Base-by-base conservation (phyloP, 164 flowering plant species). In the Chimonanthus salicifolius region DNA sequence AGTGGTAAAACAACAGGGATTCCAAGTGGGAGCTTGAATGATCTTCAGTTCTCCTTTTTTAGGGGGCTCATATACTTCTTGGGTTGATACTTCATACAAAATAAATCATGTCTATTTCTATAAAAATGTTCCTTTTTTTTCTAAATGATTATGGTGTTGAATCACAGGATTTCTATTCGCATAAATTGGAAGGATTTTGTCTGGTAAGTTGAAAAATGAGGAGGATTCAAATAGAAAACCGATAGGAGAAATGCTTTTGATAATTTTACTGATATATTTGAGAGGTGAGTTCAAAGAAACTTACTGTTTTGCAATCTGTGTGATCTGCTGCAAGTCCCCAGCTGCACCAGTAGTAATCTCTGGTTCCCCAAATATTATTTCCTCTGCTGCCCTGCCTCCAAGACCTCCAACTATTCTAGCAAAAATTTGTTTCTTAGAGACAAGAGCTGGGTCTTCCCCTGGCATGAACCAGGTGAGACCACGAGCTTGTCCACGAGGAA, bases 321-420 rank as follows among this genome's bases (percentile, higher is more conserved):
- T 88, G 46, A 90, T 75, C 69, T 88, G 92, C 78, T 82, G 89
- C 83, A 88, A 75, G 77, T 89, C 89, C 33, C 91, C 92, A 4
- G 91, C 91, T 71, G 95, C 91, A 58, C 95, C 92, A 51, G 95
- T 88, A 0, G 91, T 90, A 62, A 85, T 81, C 71, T 90, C 95
- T 20, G 91, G 43, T 75, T 89, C 91, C 1, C 95, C 95, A 70
- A 89, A 87, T 65, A 89, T 85, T 3, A 87, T 77, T 76, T 90
- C 95, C 81, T 90, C 92, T 11, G 92, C 86, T 70, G 95, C 95
- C 21, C 89, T 71, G n/a, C 95, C 95, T 46, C 92, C 95, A 4
- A 88, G 84, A 16, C 92, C 92, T 64, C 90, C 90, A 33, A 90
- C 91, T 47, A 90, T 84, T 80, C 90, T 81, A 3, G 94, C 88